Percentiles rank a stretch among this genome's conserved stretches.
Evolutionary conservation across 2,329 filamentous ascomycete genomes (phyloP).

Genomic region (Drechmeria coniospora): DNA sequence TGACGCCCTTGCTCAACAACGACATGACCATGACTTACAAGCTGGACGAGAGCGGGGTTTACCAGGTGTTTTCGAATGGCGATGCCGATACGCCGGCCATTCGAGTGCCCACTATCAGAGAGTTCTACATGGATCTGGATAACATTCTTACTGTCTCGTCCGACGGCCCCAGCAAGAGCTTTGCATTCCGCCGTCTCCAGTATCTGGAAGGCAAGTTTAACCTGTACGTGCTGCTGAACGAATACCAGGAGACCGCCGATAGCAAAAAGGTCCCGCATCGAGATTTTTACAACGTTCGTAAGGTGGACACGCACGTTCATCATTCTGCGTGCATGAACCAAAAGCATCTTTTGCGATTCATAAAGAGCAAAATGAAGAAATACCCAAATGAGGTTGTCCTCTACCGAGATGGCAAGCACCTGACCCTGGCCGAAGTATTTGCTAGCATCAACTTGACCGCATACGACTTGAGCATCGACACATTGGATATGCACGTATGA

Average conservation of each 20-base stretch:
- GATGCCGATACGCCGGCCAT: constrained; percentile 54
- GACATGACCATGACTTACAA: constrained; percentile 62
- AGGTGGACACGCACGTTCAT: constrained; percentile 97
- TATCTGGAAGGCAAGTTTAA: constrained; percentile 97
- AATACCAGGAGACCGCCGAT: constrained; percentile 95
- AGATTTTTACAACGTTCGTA: constrained; percentile 98
- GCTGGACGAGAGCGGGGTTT: constrained; percentile 74
- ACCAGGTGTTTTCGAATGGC: constrained; percentile 71
- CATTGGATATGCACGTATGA: constrained; percentile 86
- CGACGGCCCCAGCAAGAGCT: constrained; percentile 91
- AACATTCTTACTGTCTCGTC: constrained; percentile 76
- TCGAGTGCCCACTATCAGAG: constrained; percentile 76
- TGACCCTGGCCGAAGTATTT: constrained; percentile 87
- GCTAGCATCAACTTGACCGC: constrained; percentile 94
- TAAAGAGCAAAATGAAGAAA: constrained; percentile 99
- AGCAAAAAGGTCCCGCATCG: constrained; percentile 94
- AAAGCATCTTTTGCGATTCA: constrained; percentile 93
- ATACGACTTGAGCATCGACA: constrained; percentile 96
- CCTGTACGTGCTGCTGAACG: constrained; percentile 81
- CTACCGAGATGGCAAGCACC: constrained; percentile 77
- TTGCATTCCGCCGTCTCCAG: constrained; percentile 84
- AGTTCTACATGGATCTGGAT: constrained; percentile 93
- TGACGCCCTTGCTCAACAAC: constrained; percentile 55
- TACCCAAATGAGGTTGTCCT: constrained; percentile 87
- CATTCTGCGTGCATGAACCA: constrained; percentile 99